Percentiles rank a stretch among this genome's conserved stretches.
Evolutionary conservation across 495 filamentous ascomycete genomes (phyloP).

Genomic region (Collariella sp.): DNA sequence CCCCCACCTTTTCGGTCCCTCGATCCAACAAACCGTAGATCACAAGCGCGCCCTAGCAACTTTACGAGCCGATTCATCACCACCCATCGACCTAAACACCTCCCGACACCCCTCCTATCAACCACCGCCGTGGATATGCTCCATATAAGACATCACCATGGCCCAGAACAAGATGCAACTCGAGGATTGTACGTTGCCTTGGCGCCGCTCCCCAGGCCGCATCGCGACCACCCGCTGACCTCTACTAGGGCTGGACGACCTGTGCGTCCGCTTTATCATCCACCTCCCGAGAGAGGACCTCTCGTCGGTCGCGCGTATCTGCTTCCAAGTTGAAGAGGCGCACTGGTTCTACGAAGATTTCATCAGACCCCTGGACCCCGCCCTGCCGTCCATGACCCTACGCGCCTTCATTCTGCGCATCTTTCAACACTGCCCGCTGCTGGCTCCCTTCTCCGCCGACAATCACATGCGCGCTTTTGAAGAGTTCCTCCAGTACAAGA

Average conservation of each 20-base stretch:
- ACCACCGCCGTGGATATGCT: slow-evolving; percentile 25
- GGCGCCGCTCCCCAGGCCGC: neutral
- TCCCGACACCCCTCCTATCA: neutral
- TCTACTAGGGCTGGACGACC: slow-evolving; percentile 77
- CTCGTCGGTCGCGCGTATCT: slow-evolving; percentile 80
- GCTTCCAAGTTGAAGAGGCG: slow-evolving; percentile 96
- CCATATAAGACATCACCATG: slow-evolving; percentile 46
- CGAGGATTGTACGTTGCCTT: slow-evolving; percentile 67
- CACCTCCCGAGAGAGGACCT: slow-evolving; percentile 89
- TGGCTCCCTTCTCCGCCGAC: slow-evolving; percentile 68
- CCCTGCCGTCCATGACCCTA: slow-evolving; percentile 73
- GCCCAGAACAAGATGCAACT: slow-evolving; percentile 72
- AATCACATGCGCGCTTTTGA: slow-evolving; percentile 74
- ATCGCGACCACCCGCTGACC: slow-evolving; percentile 2
- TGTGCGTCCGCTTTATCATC: slow-evolving; percentile 91
- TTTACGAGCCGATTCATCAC: neutral
- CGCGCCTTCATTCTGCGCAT: slow-evolving; percentile 77
- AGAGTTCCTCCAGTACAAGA: slow-evolving; percentile 89
- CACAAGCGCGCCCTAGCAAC: no score
- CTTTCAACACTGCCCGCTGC: slow-evolving; percentile 84
- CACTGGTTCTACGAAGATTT: slow-evolving; percentile 99
- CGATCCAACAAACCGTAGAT: neutral
- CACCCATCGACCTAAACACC: neutral
- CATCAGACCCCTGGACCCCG: slow-evolving; percentile 79
- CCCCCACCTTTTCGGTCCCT: neutral